phyloP scores from a whole-genome alignment of 73 alveolate species.

The Paramecium tetraurelia region DNA sequence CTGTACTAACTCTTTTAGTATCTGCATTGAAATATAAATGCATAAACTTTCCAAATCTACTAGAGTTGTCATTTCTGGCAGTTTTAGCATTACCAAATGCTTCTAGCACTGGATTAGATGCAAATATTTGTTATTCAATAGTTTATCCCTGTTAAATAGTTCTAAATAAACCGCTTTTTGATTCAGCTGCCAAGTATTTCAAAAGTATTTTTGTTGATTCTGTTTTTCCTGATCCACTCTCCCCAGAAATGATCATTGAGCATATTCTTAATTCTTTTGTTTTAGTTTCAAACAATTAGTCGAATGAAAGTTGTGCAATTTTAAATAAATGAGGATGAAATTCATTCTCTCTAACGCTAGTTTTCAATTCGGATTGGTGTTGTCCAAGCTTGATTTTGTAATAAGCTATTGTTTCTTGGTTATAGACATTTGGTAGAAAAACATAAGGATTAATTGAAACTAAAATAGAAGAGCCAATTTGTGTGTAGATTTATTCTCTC shows the following conservation, averaged over 20 bases:
- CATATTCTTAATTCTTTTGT: conserved; percentile 51
- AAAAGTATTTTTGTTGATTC: conserved; percentile 91
- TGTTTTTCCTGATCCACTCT: conserved; percentile 98
- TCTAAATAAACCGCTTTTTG: conserved; percentile 22
- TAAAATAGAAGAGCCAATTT: conserved; percentile 91
- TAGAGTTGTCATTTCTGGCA: conserved; percentile 85
- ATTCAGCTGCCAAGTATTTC: conserved; percentile 80
- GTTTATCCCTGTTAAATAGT: not conserved
- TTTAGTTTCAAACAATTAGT: conserved; percentile 27
- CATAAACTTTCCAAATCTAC: conserved; percentile 99
- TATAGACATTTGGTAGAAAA: conserved; percentile 75
- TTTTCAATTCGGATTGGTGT: not conserved
- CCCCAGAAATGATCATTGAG: conserved; percentile 94
- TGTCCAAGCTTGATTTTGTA: conserved; percentile 61
- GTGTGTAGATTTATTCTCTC: conserved; percentile 80
- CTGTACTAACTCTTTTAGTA: conserved; percentile 95
- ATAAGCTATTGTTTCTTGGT: conserved; percentile 73
- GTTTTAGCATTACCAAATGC: conserved; percentile 99
- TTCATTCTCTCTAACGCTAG: not conserved
- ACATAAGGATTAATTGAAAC: conserved; percentile 90
- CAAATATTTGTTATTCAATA: conserved; percentile 61
- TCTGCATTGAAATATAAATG: conserved; percentile 88
- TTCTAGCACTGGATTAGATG: conserved; percentile 97
- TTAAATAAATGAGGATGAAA: conserved; percentile 92
- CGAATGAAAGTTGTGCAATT: conserved; percentile 86